Base-by-base conservation (phyloP, 2,329 filamentous ascomycete genomes). In the Colletotrichum sp. region DNA sequence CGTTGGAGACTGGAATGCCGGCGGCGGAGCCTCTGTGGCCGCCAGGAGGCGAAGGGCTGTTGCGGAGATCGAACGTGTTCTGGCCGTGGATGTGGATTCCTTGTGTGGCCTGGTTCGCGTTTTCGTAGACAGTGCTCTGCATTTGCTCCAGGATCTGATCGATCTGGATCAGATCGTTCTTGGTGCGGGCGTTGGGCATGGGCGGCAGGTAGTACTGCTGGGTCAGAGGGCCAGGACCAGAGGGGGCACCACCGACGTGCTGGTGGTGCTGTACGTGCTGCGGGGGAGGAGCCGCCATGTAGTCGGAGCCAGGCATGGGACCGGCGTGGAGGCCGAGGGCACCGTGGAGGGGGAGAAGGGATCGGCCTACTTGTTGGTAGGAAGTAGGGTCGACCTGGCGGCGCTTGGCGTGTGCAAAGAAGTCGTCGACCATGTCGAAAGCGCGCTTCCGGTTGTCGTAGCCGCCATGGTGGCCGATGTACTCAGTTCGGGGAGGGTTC, bases 111-210 rank as follows among this genome's bases (percentile, higher is more conserved):
- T 96, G 93, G 80, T 93, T 95, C 71, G 96, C 93, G 84, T 94
- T 98, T 86, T 99, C 97, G 83, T 99, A 99, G 65, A 99, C 95
- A 61, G 96, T 98, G 78, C 94, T 93, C 86, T 98, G 96, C 90
- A 99, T 96, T 86, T 98, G 95, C 86, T 98, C 96, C 71, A 99
- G 91, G 84, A 99, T 95, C 82, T 96, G 94, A 84, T 99, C 97
- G 81, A 99, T 96, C 83, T 98, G 96, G 83, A 98, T 88, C 59
- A 99, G 89, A 83, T 99, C 97, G 83, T 93, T 96, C 90, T 99
- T 98, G 65, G 96, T 98, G 82, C 96, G 93, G 72, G 98, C 90
- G 81, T 96, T 98, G 64, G 93, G 93, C 88, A 98, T 95, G 12
- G 96, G 93, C 70, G 97, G 95, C 75, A 98, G 90, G 77, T 95